Percentiles rank a stretch among this genome's conserved stretches.
Evolutionary conservation across 108 stramenopile species (phyloP).

Genomic region (Nitzschia sp.): DNA sequence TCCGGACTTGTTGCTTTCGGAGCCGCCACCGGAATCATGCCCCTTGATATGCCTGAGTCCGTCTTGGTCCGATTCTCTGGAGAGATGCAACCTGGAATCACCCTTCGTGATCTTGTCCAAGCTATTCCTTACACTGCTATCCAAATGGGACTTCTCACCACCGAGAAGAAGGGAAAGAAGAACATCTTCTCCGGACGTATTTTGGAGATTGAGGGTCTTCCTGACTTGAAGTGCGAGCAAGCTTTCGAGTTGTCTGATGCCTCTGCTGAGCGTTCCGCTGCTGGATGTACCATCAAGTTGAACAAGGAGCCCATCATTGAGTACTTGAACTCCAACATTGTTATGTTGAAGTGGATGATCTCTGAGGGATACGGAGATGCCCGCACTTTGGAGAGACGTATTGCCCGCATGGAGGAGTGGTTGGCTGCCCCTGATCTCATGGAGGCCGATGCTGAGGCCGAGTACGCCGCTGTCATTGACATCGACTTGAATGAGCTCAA

Average conservation of each 20-base stretch:
- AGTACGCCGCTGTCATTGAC: conserved; percentile 90
- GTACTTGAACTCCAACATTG: conserved; percentile 89
- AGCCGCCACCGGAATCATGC: conserved; percentile 95
- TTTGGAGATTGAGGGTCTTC: conserved; percentile 94
- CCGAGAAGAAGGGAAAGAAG: conserved; percentile 95
- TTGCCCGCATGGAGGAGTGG: conserved; percentile 95
- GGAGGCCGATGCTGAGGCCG: conserved; percentile 88
- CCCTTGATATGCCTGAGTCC: conserved; percentile 93
- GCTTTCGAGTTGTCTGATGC: conserved; percentile 94
- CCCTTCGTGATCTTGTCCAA: conserved; percentile 94
- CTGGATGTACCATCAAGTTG: conserved; percentile 94
- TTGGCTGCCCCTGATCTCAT: conserved; percentile 82
- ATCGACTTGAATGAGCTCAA: conserved; percentile 91
- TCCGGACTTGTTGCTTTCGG: conserved; percentile 94
- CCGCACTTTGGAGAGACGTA: conserved; percentile 90
- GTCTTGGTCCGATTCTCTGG: conserved; percentile 92
- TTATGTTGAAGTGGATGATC: conserved; percentile 98
- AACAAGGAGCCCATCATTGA: conserved; percentile 94
- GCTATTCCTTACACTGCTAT: conserved; percentile 94
- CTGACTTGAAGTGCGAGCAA: conserved; percentile 93
- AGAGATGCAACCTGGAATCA: conserved; percentile 93
- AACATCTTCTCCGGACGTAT: conserved; percentile 93
- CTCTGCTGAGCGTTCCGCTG: conserved; percentile 91
- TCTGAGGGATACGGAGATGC: conserved; percentile 93
- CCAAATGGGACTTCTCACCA: conserved; percentile 87